These are phyloP conservation scores for Prosopis cineraria DNA, from an alignment of 306 rosid genomes.

Conservation along the genomic window DNA sequence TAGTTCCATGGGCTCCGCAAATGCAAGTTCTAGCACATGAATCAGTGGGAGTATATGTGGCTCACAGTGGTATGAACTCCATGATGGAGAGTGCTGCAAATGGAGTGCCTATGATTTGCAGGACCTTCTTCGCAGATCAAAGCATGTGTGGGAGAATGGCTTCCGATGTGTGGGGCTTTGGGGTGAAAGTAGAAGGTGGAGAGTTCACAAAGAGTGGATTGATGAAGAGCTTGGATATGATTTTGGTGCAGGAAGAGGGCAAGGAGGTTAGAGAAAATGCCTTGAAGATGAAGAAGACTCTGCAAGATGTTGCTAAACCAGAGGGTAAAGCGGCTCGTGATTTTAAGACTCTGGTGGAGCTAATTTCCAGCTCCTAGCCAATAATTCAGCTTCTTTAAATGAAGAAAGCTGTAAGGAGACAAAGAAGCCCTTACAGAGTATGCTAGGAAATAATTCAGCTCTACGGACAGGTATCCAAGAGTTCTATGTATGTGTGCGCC, in stretches of 20 bases:
- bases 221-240: slow-evolving; percentile 27
- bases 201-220: slow-evolving; percentile 35
- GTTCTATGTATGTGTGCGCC: too few relatives aligned
- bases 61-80: slow-evolving; percentile 43
- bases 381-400: too few relatives aligned
- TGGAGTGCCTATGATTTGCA: slow-evolving; percentile 49
- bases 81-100: slow-evolving; percentile 37
- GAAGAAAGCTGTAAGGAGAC: background rate
- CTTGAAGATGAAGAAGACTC: background rate
- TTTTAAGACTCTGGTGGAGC: background rate
- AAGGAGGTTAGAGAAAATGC: slow-evolving; percentile 27
- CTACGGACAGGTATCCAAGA: too few relatives aligned
- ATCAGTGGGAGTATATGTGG: slow-evolving; percentile 38
- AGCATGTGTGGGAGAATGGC: slow-evolving; percentile 27
- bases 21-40: slow-evolving; percentile 35
- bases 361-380: background rate
- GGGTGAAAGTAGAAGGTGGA: slow-evolving; percentile 33
- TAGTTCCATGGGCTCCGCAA: slow-evolving; percentile 46
- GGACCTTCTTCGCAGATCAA: slow-evolving; percentile 43
- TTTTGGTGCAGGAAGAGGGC: slow-evolving; percentile 33
- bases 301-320: background rate
- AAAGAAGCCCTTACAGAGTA: background rate
- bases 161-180: slow-evolving; percentile 36
- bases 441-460: background rate
- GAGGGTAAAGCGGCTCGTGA: slow-evolving; percentile 18